Evolutionary conservation across 148 eudicot species (phyloP), one percentile per base, ranked within the genome.

Genomic region (Rhododendron griersonianum): DNA sequence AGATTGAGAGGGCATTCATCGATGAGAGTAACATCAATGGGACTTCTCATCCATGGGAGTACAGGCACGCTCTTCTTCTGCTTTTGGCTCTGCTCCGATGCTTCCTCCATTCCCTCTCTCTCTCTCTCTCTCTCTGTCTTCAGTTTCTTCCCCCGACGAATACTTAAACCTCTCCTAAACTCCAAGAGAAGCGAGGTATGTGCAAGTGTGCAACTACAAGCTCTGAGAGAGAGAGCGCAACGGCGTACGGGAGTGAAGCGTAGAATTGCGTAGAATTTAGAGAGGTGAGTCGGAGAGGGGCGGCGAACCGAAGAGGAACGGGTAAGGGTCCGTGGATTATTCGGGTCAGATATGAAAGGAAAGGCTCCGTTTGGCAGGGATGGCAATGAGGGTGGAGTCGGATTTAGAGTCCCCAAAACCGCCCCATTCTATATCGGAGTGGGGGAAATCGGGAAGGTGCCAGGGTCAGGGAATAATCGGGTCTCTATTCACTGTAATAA

Each of bases 21-120:
- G 11, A 89, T 69, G 7, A 84, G 75, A 81, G 85, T 83, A 77
- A 91, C 87, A 81, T 91, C 92, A 16, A 93, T 90, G 23, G 95
- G 93, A 47, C 84, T 90, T 88, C 93, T 77, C 93, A 93, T 91
- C 95, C 95, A 93, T 88, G 92, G 90, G 33, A 93, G 84, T 48
- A 91, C 92, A 8, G 95, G 89, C 30, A 87, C 86, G 75, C 87
- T 91, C 73, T 69, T 91, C 75, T 69, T 69, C 89, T 87, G 87
- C 61, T 83, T 85, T 39, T 33, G 61, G 33, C 35, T 74, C 65
- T 67, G 65, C 87, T 81, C 84, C 11, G 81, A 67, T 73, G 61
- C 77, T 84, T 87, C 82, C 81, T 75, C 89, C 89, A 88, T 87
- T 73, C 13, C 7, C 45, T 41, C 45, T 41, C 45, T 41, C 44